phyloP scores from a whole-genome alignment of 495 filamentous ascomycete species.

The Copromyces sp. region DNA sequence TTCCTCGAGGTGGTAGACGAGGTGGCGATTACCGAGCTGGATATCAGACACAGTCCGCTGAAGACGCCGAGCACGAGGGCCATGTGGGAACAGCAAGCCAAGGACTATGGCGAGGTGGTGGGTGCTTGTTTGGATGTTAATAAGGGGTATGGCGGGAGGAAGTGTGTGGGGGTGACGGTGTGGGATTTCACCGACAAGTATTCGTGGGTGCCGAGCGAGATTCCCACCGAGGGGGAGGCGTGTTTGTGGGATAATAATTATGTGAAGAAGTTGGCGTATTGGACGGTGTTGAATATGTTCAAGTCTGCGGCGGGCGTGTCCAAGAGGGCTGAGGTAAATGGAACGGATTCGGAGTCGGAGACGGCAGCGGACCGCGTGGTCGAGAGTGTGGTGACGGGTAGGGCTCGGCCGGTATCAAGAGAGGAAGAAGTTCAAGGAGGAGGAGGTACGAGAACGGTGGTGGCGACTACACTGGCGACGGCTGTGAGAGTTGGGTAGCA shows the following conservation, averaged over 20 bases:
- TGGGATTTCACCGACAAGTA: slow-evolving; percentile 53
- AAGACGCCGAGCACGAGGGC: slow-evolving; percentile 18
- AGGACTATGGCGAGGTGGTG: slow-evolving; percentile 40
- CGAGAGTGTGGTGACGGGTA: too few relatives aligned
- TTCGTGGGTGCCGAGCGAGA: slow-evolving; percentile 37
- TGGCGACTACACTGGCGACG: neutral
- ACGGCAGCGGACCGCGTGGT: neutral
- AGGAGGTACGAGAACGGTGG: neutral
- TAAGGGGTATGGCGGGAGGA: slow-evolving; percentile 6
- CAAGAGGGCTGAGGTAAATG: neutral
- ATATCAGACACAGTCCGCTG: slow-evolving; percentile 38
- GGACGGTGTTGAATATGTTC: slow-evolving; percentile 17
- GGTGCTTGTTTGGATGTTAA: slow-evolving; percentile 36
- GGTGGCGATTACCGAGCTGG: slow-evolving; percentile 48
- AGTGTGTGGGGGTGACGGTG: slow-evolving; percentile 49
- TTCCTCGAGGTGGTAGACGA: slow-evolving; percentile 39
- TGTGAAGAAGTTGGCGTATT: slow-evolving; percentile 43
- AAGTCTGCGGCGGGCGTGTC: slow-evolving; percentile 5
- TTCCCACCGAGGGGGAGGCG: slow-evolving; percentile 41
- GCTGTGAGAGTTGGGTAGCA: neutral
- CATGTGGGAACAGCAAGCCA: slow-evolving; percentile 37
- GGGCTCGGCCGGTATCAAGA: neutral
- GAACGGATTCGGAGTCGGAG: neutral
- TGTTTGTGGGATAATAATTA: slow-evolving; percentile 39
- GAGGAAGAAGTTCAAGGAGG: neutral